Conservation (phyloP, 305 asterid species). For the Rubia balearica region DNA sequence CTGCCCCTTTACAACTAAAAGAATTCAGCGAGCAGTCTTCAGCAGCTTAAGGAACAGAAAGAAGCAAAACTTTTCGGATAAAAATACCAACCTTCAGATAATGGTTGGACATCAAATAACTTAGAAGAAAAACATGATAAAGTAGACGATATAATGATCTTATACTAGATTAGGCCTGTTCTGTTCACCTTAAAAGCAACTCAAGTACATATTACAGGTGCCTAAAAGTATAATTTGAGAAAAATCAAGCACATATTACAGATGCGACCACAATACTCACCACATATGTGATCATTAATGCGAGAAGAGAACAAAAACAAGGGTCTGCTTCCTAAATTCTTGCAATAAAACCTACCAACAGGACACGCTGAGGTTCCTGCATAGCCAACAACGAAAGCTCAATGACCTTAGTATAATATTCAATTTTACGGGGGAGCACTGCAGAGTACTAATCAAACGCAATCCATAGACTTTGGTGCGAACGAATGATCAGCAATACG, state of each 20-base stretch:
- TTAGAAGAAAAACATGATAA: neutral
- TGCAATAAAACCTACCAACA: conserved; percentile 74
- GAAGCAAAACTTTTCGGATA: neutral
- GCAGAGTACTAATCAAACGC: neutral
- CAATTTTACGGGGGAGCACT: neutral
- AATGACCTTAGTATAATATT: neutral
- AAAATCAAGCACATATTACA: neutral
- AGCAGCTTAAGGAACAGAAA: neutral
- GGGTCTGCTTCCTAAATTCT: conserved; percentile 76
- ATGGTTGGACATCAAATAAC: neutral
- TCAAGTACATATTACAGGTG: neutral
- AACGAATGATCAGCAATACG: neutral
- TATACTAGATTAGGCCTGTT: neutral
- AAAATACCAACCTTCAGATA: neutral
- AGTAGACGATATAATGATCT: neutral
- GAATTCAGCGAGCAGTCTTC: neutral
- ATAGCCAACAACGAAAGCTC: conserved; percentile 21
- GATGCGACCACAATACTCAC: conserved; percentile 28
- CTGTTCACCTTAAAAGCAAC: neutral
- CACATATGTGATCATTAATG: conserved; percentile 79
- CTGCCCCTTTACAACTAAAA: neutral
- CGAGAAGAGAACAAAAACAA: conserved; percentile 72
- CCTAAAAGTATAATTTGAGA: neutral
- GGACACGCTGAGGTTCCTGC: conserved; percentile 95
- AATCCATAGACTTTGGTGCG: neutral